Percentiles rank a stretch among this genome's conserved stretches.
Conservation (phyloP, 495 filamentous ascomycete species). For the Penicillium taxi region DNA sequence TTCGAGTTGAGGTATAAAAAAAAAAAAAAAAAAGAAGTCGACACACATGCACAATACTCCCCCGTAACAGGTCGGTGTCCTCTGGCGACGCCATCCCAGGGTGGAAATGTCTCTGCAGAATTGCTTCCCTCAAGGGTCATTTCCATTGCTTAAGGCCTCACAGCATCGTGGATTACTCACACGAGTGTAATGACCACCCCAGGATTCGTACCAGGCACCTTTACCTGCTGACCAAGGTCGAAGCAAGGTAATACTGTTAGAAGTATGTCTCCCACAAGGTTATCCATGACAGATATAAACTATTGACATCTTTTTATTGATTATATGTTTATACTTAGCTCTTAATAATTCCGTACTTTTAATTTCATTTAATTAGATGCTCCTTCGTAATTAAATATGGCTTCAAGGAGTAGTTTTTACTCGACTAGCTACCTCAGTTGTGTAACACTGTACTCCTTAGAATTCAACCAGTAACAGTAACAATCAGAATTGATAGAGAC, state of each 20-base stretch:
- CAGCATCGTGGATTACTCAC: slow-evolving; percentile 54
- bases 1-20: background rate
- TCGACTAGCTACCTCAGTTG: too few species aligned
- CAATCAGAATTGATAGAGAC: too few species aligned
- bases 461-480: too few species aligned
- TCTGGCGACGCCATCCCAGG: slow-evolving; percentile 52
- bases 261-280: slow-evolving; percentile 38
- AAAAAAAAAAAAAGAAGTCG: slow-evolving; percentile 20
- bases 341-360: too few species aligned
- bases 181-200: slow-evolving; percentile 51
- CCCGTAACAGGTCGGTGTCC: slow-evolving; percentile 46
- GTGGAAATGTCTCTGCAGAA: slow-evolving; percentile 57
- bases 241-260: slow-evolving; percentile 37
- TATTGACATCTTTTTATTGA: too few species aligned
- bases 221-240: slow-evolving; percentile 33
- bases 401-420: too few species aligned
- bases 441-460: too few species aligned
- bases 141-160: slow-evolving; percentile 52
- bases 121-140: slow-evolving; percentile 58
- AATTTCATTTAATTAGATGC: too few species aligned
- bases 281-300: slow-evolving; percentile 48
- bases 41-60: slow-evolving; percentile 33
- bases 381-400: too few species aligned
- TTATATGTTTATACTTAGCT: too few species aligned
- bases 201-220: slow-evolving; percentile 56